A percentile compares a stretch with the other conserved stretches of the same genome.
Conservation (phyloP, 2,329 filamentous ascomycete species). For the Aspergillus niger region DNA sequence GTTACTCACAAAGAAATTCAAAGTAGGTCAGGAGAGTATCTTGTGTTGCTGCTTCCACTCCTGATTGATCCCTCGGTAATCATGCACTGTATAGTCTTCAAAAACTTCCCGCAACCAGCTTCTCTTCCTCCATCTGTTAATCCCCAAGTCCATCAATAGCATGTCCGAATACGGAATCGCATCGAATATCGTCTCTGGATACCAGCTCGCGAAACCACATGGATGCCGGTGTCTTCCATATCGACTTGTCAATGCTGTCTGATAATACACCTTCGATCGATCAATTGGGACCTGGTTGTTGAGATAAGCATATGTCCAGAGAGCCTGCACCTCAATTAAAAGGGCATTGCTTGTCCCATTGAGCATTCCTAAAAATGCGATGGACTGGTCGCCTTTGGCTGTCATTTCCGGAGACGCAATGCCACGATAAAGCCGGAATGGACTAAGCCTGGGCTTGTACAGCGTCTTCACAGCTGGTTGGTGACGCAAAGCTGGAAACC, state of each 20-base stretch:
- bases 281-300: slow-evolving; percentile 1
- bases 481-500: slow-evolving; percentile 8
- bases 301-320: slow-evolving; percentile 8
- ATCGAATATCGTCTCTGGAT: slow-evolving; percentile 8
- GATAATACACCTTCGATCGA: not conserved
- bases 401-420: slow-evolving; percentile 5
- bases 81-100: slow-evolving; percentile 5
- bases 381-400: not conserved
- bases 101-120: not conserved
- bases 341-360: not conserved
- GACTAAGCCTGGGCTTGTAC: not conserved
- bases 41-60: slow-evolving; percentile 7
- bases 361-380: slow-evolving; percentile 7
- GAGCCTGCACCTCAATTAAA: slow-evolving; percentile 1
- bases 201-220: slow-evolving; percentile 7
- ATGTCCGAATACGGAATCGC: slow-evolving; percentile 5
- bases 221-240: slow-evolving; percentile 7
- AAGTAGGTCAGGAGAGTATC: too few species aligned
- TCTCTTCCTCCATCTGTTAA: not conserved
- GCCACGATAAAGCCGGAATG: slow-evolving; percentile 4
- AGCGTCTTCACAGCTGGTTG: not conserved
- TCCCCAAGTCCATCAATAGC: slow-evolving; percentile 3
- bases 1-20: too few species aligned
- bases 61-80: slow-evolving; percentile 1
- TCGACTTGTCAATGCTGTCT: slow-evolving; percentile 3